A percentile compares a stretch with the other conserved stretches of the same genome.
phyloP scores from a whole-genome alignment of 2,329 filamentous ascomycete genomes.

The Fusarium torulosum region DNA sequence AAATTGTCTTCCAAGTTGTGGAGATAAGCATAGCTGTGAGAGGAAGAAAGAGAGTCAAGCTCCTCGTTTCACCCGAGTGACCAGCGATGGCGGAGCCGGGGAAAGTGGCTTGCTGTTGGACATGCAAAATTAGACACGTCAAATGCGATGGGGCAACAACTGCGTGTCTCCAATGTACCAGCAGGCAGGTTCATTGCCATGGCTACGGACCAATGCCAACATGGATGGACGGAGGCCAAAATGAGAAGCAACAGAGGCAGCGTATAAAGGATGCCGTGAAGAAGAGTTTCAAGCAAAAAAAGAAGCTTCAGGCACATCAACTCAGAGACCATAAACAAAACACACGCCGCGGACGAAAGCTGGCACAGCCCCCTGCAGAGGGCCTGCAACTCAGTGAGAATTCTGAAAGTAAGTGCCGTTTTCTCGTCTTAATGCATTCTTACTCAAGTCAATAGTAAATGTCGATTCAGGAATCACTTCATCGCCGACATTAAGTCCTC shows the following conservation, averaged over 20 bases:
- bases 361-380: not conserved
- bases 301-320: not conserved
- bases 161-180: not conserved
- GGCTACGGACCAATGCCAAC: not conserved
- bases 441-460: not conserved
- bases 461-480: not conserved
- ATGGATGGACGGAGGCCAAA: not conserved
- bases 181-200: not conserved
- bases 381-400: rapidly evolving
- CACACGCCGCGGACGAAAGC: rapidly evolving
- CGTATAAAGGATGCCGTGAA: not conserved
- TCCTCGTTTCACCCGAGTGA: not conserved
- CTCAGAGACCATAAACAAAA: rapidly evolving
- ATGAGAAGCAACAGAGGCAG: not conserved
- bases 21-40: no score
- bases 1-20: no score
- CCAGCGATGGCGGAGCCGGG: not conserved
- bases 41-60: no score
- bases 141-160: not conserved
- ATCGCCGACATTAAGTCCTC: not conserved
- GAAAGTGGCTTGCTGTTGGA: not conserved
- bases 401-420: not conserved
- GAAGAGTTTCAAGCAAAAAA: not conserved
- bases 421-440: no score
- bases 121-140: not conserved